Evolutionary conservation across 495 filamentous ascomycete species (phyloP), one percentile per base, ranked within the genome.

Genomic region (Bathelium albidoporum): DNA sequence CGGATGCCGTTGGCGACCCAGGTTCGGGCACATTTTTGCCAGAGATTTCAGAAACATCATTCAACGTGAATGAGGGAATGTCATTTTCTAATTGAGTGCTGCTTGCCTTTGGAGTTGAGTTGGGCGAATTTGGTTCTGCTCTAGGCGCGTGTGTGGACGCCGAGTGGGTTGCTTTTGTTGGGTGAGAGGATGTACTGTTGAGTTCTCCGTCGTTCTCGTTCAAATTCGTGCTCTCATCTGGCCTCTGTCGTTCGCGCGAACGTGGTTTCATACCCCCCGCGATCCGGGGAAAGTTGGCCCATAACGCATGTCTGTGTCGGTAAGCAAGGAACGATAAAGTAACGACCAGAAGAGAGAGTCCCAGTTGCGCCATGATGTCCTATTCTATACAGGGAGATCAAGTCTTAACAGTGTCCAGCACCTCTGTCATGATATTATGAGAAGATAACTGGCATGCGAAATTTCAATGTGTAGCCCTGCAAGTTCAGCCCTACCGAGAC

Each of bases 81-180:
- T 28, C 24, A 29, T 12, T 2, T 16, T 29, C 22, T 16, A 29
- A 11, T 55, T 28, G 20, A 9, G 24, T 52, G 69, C 64, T 39
- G 31, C 73, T 49, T 2, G 78, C 76, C 67, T 81, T 82, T 3
- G 82, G 82, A 7, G 82, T 84, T 1, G 73, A 74, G 60, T 81
- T 77, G 2, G 75, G 63, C 41, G 75, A 77, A 5, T 76, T 20
- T 29, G 39, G 2, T 12, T 43, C 24, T 16, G 14, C 60, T 62
- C n/a, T n/a, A n/a, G n/a, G n/a, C n/a, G n/a, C n/a, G n/a, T n/a
- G n/a, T n/a, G n/a, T n/a, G n/a, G n/a, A n/a, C n/a, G n/a, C n/a
- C n/a, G n/a, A n/a, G n/a, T n/a, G n/a, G n/a, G n/a, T n/a, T n/a
- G n/a, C n/a, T n/a, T n/a, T n/a, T n/a, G n/a, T n/a, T n/a, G n/a